Evolutionary conservation across 2,329 filamentous ascomycete genomes (phyloP), one percentile per base, ranked within the genome.

Genomic region (Triangularia verruculosa): DNA sequence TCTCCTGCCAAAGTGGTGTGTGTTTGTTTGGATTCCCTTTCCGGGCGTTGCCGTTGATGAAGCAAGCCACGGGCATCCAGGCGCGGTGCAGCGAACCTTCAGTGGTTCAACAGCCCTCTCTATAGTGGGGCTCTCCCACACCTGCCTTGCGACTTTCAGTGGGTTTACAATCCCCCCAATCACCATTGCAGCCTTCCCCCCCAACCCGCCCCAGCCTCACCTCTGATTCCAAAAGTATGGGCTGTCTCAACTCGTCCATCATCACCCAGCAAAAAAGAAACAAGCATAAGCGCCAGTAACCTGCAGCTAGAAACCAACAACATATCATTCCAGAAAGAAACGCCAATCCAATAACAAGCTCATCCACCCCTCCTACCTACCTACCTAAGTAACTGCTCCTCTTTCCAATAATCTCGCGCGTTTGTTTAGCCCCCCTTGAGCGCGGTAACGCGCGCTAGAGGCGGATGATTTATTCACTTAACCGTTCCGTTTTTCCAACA

Each of bases 361-460:
- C 34, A 6, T 20, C 39, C n/a, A 11, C 34, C 15, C 34, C 13
- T 13, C 30, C 9, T n/a, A n/a, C n/a, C n/a, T n/a, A n/a, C n/a
- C n/a, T n/a, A n/a, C n/a, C n/a, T n/a, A n/a, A n/a, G n/a, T n/a
- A n/a, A n/a, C n/a, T n/a, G n/a, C n/a, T 34, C 4, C 9, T 39
- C 34, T 6, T 39, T 39, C 34, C 34, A 39, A 39, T 12, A 34
- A 17, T 6, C 12, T 7, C 34, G 34, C 34, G 34, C 34, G n/a
- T n/a, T 39, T 39, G 34, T 17, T 39, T 39, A 13, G 15, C 8
- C 32, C 32, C 17, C 12, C 7, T 15, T 58, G 47, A 27, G 34
- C 56, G 56, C 56, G 34, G n/a, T 43, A 17, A 58, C 56, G 56
- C 56, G 56, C 56, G 56, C 56, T 58, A 58, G 56, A 58, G 56